Evolutionary conservation across 75 land plant genomes (phyloP), one percentile per base, ranked within the genome.

Genomic region (Sequoiadendron giganteum): DNA sequence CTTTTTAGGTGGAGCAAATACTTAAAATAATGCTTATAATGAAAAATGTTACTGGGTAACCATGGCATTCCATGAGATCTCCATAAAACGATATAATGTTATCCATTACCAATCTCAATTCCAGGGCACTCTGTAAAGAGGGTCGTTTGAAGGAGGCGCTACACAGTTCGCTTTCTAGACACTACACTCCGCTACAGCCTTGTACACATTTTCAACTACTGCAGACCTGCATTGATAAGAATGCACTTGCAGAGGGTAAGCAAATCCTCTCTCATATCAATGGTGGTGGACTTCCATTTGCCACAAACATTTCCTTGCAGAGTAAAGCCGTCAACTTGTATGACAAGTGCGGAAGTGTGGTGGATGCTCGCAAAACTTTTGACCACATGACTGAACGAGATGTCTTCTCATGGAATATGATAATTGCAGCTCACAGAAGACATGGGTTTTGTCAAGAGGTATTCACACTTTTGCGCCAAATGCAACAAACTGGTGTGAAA

Each of bases 291-390:
- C 32, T 0, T 32, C 4, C 36, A 10, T 75, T 34, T 36, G 16
- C 36, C 38, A 32, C 77, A 75, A 14, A 34, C 3, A 75, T 36
- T 36, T 13, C 32, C 14, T 75, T 75, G 5, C 38, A 36, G 3
- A 75, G 34, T 36, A 75, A 75, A 32, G 14, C 36, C 34, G 34
- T 75, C 11, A 75, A 36, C 39, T 10, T 75, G 77, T 75, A 32
- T 75, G 38, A 32, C 30, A 72, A 72, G 32, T 19, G 48, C 28
- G 84, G 84, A 8, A 83, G 43, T 36, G 15, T 83, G 32, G 40
- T 11, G 14, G 85, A 83, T 30, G 85, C 85, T 43, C 85, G 85
- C n/a, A 14, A 16, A 43, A 19, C 85, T 42, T 83, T 83, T 18
- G 85, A 83, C 14, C 5, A n/a, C 13, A 47, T 47, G 49, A 10